These are phyloP conservation scores for Arabidopsis arenosa DNA, from an alignment of 345 rosid genomes.

Conservation along the genomic window DNA sequence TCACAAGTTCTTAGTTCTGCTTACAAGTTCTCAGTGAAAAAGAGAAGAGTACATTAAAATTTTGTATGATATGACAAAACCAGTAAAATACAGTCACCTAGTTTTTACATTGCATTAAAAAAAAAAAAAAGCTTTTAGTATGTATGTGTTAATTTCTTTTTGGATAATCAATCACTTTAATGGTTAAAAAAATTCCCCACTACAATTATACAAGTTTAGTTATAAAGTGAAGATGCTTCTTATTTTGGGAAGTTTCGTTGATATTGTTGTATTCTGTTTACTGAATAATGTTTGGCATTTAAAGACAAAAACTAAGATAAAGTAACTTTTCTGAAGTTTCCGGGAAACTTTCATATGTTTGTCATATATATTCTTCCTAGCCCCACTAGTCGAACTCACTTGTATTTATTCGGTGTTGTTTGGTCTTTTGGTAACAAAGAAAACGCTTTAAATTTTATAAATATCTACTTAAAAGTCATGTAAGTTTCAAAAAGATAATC, in stretches of 20 bases:
- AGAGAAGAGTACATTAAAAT: too few relatives aligned
- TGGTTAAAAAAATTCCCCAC: neutral
- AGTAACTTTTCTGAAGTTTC: slow-evolving; percentile 17
- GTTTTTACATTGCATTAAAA: neutral
- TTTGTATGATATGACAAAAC: neutral
- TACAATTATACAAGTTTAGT: neutral
- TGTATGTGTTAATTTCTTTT: neutral
- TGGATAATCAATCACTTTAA: neutral
- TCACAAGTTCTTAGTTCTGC: slow-evolving; percentile 10
- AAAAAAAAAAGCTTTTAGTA: neutral
- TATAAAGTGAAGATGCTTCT: neutral
- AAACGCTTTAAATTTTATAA: neutral
- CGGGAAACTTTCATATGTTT: slow-evolving; percentile 33
- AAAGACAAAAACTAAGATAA: slow-evolving; percentile 11
- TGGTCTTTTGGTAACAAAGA: slow-evolving; percentile 20
- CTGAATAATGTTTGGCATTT: slow-evolving; percentile 13
- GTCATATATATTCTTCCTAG: neutral
- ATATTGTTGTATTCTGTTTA: neutral
- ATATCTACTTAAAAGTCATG: neutral
- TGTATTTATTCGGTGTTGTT: neutral
- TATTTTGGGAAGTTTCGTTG: slow-evolving; percentile 26
- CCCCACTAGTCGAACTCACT: slow-evolving; percentile 12
- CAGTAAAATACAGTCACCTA: neutral
- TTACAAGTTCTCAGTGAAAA: neutral
- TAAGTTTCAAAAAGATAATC: too few relatives aligned